Percentiles rank a stretch among this genome's conserved stretches.
phyloP scores from a whole-genome alignment of 208 protist genomes.

The Leishmania aethiopica region DNA sequence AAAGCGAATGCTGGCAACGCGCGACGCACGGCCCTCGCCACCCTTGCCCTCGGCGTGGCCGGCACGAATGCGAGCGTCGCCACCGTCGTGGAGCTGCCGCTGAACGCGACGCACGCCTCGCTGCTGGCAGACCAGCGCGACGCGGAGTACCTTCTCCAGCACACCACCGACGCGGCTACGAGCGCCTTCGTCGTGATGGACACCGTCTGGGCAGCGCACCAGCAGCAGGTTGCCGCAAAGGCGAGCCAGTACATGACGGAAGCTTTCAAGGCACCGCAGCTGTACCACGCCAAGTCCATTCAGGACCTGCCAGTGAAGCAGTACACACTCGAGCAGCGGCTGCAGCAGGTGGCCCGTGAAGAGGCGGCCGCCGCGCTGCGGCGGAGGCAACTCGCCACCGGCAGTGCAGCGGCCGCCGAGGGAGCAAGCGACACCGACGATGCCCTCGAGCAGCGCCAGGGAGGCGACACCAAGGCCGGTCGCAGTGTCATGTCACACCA shows the following conservation, averaged over 20 bases:
- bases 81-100: conserved; percentile 36
- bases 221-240: conserved; percentile 52
- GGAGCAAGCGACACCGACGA: conserved; percentile 2
- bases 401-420: conserved; percentile 4
- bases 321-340: conserved; percentile 74
- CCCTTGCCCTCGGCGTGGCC: conserved; percentile 13
- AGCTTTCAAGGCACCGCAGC: conserved; percentile 47
- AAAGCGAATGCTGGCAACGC: not conserved
- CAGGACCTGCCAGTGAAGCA: conserved; percentile 72
- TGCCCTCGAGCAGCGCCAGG: not conserved
- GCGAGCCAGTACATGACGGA: conserved; percentile 54
- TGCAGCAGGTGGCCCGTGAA: conserved; percentile 49
- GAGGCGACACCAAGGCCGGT: not conserved
- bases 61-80: conserved; percentile 14
- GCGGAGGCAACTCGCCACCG: conserved; percentile 19
- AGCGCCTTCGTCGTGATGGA: conserved; percentile 47
- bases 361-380: conserved; percentile 21
- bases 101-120: conserved; percentile 6
- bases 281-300: conserved; percentile 66
- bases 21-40: conserved; percentile 16
- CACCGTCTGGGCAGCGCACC: conserved; percentile 49
- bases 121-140: conserved; percentile 12
- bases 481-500: conserved; percentile 35
- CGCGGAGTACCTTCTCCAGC: conserved; percentile 19
- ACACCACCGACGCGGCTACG: conserved; percentile 37